Conservation (phyloP, 345 rosid genomes). For the Lenwebbia sp. region DNA sequence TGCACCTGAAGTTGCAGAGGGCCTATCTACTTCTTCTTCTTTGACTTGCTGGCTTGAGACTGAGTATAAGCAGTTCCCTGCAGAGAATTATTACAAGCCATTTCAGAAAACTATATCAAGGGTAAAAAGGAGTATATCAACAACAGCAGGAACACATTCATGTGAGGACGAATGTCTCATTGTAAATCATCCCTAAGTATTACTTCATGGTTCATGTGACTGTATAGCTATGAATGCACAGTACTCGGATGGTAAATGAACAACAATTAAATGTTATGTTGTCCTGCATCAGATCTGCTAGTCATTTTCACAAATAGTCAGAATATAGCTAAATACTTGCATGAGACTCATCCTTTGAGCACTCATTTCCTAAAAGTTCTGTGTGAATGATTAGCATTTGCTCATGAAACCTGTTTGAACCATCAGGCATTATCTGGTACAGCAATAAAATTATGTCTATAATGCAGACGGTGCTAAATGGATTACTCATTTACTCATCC, state of each 20-base stretch:
- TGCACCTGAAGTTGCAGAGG: slow-evolving; percentile 19
- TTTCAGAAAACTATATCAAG: background rate
- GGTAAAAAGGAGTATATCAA: background rate
- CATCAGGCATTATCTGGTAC: background rate
- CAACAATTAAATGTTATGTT: background rate
- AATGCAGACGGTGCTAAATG: background rate
- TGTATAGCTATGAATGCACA: background rate
- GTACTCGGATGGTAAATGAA: background rate
- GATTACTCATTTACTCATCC: background rate
- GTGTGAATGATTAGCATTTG: background rate
- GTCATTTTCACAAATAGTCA: background rate
- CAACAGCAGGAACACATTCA: background rate
- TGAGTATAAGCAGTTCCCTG: slow-evolving; percentile 73
- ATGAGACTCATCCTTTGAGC: background rate
- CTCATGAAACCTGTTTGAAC: background rate
- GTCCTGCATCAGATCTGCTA: background rate
- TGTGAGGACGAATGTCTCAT: background rate
- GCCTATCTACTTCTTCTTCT: slow-evolving; percentile 67
- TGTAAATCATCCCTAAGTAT: background rate
- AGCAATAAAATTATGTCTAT: background rate
- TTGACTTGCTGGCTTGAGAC: slow-evolving; percentile 46
- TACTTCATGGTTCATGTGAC: background rate
- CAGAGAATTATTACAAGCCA: background rate
- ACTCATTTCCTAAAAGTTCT: background rate
- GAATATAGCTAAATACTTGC: background rate